Evolutionary conservation across 1,284 basidiomycete genomes (phyloP).

Genomic region (Ustilago trichophora): DNA sequence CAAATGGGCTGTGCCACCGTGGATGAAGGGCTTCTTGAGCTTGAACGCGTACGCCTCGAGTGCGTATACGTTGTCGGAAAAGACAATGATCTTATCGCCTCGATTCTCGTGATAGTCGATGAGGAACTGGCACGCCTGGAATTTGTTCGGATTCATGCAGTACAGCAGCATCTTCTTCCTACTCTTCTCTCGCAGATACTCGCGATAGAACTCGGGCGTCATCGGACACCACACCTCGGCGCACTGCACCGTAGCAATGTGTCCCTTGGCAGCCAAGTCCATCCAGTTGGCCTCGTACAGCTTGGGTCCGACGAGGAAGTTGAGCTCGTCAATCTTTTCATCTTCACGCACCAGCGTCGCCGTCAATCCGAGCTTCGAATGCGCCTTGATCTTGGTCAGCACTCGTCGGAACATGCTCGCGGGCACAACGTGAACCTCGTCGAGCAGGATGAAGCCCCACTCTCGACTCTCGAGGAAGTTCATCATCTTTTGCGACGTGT

Average conservation of each 20-base stretch:
- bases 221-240: constrained; percentile 99
- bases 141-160: constrained; percentile 99
- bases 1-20: constrained; percentile 93
- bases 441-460: constrained; percentile 66
- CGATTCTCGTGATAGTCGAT: constrained; percentile 98
- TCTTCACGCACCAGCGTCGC: constrained; percentile 96
- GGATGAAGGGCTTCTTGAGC: constrained; percentile 92
- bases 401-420: constrained; percentile 67
- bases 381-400: constrained; percentile 66
- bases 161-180: constrained; percentile 95
- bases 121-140: constrained; percentile 97
- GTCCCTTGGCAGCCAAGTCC: constrained; percentile 98
- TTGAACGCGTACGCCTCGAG: constrained; percentile 97
- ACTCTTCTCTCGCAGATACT: constrained; percentile 91
- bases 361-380: constrained; percentile 64
- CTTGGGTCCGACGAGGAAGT: constrained; percentile 99
- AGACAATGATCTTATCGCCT: constrained; percentile 99
- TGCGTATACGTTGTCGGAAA: constrained; percentile 97
- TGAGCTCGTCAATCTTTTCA: constrained; percentile 97
- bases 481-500: constrained; percentile 67
- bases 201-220: constrained; percentile 99
- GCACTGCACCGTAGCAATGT: constrained; percentile 96
- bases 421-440: constrained; percentile 66
- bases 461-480: constrained; percentile 66
- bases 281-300: constrained; percentile 99